Evolutionary conservation across 1,139 yeast species (phyloP).

Genomic region (Pichia sp.): DNA sequence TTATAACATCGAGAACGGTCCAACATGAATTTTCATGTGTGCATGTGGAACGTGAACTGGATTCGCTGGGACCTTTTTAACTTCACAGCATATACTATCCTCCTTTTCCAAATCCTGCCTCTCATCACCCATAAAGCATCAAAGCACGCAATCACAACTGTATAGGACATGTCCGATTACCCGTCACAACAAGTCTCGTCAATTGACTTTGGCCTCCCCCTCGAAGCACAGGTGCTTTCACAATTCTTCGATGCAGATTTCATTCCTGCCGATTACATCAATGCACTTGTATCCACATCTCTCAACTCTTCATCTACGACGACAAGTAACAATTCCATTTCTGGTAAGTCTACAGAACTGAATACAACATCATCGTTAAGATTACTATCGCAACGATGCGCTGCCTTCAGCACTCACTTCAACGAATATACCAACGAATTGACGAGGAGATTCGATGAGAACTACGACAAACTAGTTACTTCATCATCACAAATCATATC

Average conservation of each 20-base stretch:
- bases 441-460: conserved; percentile 42
- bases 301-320: conserved; percentile 8
- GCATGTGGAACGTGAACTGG: too few species aligned
- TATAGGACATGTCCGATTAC: too few species aligned
- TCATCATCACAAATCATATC: conserved; percentile 34
- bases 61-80: too few species aligned
- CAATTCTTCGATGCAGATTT: conserved; percentile 44
- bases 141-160: too few species aligned
- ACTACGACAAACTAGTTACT: conserved; percentile 37
- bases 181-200: too few species aligned
- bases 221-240: conserved; percentile 30
- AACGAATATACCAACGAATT: conserved; percentile 57
- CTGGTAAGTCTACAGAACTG: conserved; percentile 14
- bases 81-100: too few species aligned
- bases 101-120: too few species aligned
- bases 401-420: conserved; percentile 45
- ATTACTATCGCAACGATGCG: conserved; percentile 31
- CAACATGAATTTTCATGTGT: too few species aligned
- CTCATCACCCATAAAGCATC: too few species aligned
- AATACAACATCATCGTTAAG: conserved; percentile 25
- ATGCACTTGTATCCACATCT: conserved; percentile 34
- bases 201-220: conserved; percentile 10
- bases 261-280: conserved; percentile 43
- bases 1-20: too few species aligned
- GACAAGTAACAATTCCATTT: conserved; percentile 13